Evolutionary conservation across 306 rosid genomes (phyloP).

Genomic region (Malus orientalis): DNA sequence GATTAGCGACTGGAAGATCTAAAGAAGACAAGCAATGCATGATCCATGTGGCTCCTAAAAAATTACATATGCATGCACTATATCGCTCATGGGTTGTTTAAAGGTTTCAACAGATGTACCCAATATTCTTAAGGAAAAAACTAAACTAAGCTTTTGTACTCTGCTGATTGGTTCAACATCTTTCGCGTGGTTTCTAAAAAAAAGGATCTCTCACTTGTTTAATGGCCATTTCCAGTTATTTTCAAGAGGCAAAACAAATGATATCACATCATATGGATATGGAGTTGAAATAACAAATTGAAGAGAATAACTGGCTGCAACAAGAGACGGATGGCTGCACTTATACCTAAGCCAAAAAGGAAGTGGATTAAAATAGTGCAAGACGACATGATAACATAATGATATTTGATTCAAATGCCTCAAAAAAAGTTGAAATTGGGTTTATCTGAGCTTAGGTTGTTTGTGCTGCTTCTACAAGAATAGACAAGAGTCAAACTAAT

Average conservation of each 20-base stretch:
- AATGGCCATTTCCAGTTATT: neutral
- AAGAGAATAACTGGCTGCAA: neutral
- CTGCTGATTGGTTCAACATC: neutral
- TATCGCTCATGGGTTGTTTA: neutral
- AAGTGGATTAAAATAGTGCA: neutral
- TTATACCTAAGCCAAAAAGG: neutral
- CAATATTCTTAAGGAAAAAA: neutral
- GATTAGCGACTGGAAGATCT: neutral
- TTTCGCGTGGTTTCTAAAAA: neutral
- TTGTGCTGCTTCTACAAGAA: neutral
- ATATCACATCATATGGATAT: neutral
- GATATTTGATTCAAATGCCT: neutral
- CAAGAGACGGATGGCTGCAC: neutral
- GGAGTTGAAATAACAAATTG: neutral
- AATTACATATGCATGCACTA: neutral
- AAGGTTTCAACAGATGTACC: neutral
- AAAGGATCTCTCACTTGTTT: neutral
- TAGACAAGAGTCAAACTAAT: neutral
- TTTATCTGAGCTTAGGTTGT: neutral
- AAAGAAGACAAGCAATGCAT: neutral
- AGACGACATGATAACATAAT: neutral
- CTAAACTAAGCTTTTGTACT: neutral
- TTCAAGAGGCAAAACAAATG: neutral
- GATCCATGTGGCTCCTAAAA: neutral
- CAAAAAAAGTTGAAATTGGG: neutral